A percentile compares a stretch with the other conserved stretches of the same genome.
Evolutionary conservation across 768 basidiomycete genomes (phyloP).

Genomic region (Lentinula raphanica): DNA sequence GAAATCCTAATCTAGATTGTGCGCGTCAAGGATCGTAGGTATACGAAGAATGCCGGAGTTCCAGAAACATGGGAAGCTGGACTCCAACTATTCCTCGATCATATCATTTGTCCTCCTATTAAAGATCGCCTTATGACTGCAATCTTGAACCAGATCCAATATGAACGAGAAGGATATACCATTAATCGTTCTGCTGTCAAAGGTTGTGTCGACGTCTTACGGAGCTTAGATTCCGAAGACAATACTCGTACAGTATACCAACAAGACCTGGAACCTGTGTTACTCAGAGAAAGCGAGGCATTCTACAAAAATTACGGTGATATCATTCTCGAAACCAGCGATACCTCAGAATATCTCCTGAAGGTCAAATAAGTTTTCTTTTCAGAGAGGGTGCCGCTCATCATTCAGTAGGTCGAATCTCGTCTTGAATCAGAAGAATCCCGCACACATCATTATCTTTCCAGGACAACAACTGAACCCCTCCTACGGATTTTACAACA

Average conservation of each 20-base stretch:
- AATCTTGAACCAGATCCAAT: constrained; percentile 80
- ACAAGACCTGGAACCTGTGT: constrained; percentile 74
- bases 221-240: constrained; percentile 53
- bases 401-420: constrained; percentile 57
- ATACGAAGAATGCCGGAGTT: constrained; percentile 68
- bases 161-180: constrained; percentile 86
- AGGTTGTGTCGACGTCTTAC: constrained; percentile 81
- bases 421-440: constrained; percentile 81
- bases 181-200: constrained; percentile 91
- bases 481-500: constrained; percentile 74
- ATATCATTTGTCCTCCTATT: constrained; percentile 78
- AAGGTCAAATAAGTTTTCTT: constrained; percentile 45
- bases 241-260: constrained; percentile 67
- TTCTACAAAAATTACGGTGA: constrained; percentile 80
- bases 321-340: constrained; percentile 63
- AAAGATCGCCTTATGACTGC: constrained; percentile 76
- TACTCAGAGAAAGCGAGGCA: constrained; percentile 68
- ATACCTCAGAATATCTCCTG: constrained; percentile 77
- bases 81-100: constrained; percentile 72
- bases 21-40: constrained; percentile 75
- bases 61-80: constrained; percentile 82
- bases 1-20: constrained; percentile 10
- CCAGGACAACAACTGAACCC: constrained; percentile 61
- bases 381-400: background rate
- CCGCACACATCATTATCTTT: constrained; percentile 82